These are phyloP conservation scores for Leccinum barrowsii DNA, from an alignment of 768 basidiomycete genomes.

Conservation along the genomic window DNA sequence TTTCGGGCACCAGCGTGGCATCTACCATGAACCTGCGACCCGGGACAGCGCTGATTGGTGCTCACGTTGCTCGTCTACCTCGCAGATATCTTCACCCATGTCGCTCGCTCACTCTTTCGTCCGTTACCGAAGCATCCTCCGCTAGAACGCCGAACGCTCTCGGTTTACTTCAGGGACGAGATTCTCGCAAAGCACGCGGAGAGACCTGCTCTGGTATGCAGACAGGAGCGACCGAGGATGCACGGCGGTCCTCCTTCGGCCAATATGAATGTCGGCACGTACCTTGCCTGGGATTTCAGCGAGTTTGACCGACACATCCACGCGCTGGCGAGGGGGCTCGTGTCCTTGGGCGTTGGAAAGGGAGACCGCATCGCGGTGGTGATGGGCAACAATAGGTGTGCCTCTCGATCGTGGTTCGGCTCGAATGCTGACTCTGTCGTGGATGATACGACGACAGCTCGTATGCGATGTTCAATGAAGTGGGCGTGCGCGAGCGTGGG, in stretches of 20 bases:
- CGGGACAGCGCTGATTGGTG: not conserved
- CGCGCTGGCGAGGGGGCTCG: too few relatives aligned
- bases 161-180: constrained; percentile 56
- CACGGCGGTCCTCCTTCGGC: constrained; percentile 59
- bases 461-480: too few relatives aligned
- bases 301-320: constrained; percentile 18
- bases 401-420: too few relatives aligned
- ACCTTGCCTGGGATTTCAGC: constrained; percentile 70
- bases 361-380: too few relatives aligned
- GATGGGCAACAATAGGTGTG: too few relatives aligned
- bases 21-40: constrained; percentile 1
- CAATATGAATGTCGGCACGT: constrained; percentile 45
- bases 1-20: not conserved
- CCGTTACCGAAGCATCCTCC: constrained; percentile 52
- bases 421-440: too few relatives aligned
- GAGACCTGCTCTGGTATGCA: constrained; percentile 63
- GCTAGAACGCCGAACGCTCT: constrained; percentile 52
- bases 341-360: too few relatives aligned
- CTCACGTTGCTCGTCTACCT: not conserved
- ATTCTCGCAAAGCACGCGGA: constrained; percentile 48
- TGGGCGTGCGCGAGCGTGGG: too few relatives aligned
- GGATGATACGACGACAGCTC: too few relatives aligned
- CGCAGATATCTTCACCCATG: constrained; percentile 10
- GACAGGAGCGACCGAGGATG: constrained; percentile 50
- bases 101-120: constrained; percentile 43